Percentiles rank a stretch among this genome's conserved stretches.
Evolutionary conservation across 345 rosid species (phyloP).

Genomic region (Melastoma malabathricum): DNA sequence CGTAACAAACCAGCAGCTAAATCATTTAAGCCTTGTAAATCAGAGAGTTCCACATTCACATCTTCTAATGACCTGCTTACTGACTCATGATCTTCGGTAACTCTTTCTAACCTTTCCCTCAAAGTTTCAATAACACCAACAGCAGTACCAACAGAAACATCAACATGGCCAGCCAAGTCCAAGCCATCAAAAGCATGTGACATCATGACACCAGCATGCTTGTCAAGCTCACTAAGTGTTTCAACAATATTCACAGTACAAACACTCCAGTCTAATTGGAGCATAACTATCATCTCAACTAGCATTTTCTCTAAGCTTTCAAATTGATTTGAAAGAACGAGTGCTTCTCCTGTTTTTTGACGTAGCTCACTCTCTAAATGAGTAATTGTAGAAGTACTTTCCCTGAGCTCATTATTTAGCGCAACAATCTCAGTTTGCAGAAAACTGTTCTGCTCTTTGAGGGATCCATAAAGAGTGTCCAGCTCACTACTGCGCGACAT

Average conservation of each 20-base stretch:
- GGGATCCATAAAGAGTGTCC: constrained; percentile 29
- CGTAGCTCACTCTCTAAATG: constrained; percentile 48
- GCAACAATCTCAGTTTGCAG: constrained; percentile 38
- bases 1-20: constrained; percentile 18
- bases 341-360: constrained; percentile 27
- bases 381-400: constrained; percentile 21
- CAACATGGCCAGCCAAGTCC: constrained; percentile 28
- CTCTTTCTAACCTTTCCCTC: constrained; percentile 43
- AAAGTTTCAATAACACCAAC: constrained; percentile 38
- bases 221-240: constrained; percentile 51
- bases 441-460: constrained; percentile 25
- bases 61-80: constrained; percentile 28
- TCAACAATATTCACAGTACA: constrained; percentile 27
- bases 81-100: constrained; percentile 27
- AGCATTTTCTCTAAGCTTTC: constrained; percentile 41
- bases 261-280: constrained; percentile 45
- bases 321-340: constrained; percentile 31
- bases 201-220: constrained; percentile 11
- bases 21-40: constrained; percentile 35
- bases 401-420: constrained; percentile 28
- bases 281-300: constrained; percentile 29
- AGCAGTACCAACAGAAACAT: constrained; percentile 40
- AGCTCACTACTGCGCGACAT: constrained; percentile 34
- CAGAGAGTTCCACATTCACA: constrained; percentile 32
- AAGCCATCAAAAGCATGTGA: constrained; percentile 17